A percentile compares a stretch with the other conserved stretches of the same genome.
These are phyloP conservation scores for Heterobasidion annosum DNA, from an alignment of 1,284 basidiomycete species.

Conservation along the genomic window DNA sequence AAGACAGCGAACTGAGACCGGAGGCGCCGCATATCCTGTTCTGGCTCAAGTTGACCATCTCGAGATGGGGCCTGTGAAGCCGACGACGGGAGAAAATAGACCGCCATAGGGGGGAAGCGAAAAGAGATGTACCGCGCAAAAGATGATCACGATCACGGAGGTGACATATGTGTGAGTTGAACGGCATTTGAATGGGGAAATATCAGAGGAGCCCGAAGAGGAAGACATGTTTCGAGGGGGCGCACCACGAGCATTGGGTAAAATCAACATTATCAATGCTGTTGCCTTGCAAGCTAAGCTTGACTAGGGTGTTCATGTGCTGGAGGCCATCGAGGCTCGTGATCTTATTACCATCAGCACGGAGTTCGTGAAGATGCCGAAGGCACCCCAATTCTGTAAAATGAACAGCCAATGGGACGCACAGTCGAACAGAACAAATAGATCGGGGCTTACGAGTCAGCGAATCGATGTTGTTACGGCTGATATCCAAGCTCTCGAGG, in stretches of 20 bases:
- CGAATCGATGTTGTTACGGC: slow-evolving; percentile 83
- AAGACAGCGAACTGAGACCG: slow-evolving; percentile 55
- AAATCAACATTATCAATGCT: slow-evolving; percentile 60
- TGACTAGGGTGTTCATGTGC: slow-evolving; percentile 71
- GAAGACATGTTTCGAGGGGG: slow-evolving; percentile 7
- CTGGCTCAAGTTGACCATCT: slow-evolving; percentile 75
- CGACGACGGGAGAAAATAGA: background rate
- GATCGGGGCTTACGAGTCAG: slow-evolving; percentile 56
- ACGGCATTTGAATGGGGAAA: background rate
- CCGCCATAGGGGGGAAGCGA: no score
- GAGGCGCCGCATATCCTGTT: slow-evolving; percentile 61
- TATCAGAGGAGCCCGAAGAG: slow-evolving; percentile 1
- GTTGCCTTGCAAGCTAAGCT: slow-evolving; percentile 81
- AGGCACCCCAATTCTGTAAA: slow-evolving; percentile 73
- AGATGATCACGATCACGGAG: background rate
- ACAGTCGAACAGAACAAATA: slow-evolving; percentile 9
- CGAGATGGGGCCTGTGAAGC: slow-evolving; percentile 59
- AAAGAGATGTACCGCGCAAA: background rate
- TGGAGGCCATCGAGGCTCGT: slow-evolving; percentile 72
- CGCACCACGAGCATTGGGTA: slow-evolving; percentile 60
- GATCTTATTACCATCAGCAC: slow-evolving; percentile 81
- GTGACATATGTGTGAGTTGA: slow-evolving; percentile 6
- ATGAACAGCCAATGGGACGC: slow-evolving; percentile 8
- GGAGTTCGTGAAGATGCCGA: slow-evolving; percentile 81
- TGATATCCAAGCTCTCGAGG: slow-evolving; percentile 87